These are phyloP conservation scores for Leccinum broughii DNA, from an alignment of 768 basidiomycete genomes.

Conservation along the genomic window DNA sequence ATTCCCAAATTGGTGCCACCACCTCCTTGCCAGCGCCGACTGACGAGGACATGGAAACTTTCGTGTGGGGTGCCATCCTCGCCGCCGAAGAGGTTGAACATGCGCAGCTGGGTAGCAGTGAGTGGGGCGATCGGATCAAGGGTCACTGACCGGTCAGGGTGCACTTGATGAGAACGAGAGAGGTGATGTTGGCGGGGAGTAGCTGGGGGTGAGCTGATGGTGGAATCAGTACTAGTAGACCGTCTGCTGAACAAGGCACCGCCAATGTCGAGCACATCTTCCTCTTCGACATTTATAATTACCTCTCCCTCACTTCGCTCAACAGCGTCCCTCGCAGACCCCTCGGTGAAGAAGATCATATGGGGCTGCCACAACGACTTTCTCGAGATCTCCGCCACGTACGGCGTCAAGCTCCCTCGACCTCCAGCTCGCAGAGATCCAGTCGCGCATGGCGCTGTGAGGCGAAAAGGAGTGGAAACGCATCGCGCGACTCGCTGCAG, in stretches of 20 bases:
- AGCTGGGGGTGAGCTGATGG: no score
- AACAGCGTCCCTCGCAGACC: constrained; percentile 17
- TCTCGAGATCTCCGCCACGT: constrained; percentile 34
- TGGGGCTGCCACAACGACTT: constrained; percentile 46
- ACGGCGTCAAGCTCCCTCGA: constrained; percentile 37
- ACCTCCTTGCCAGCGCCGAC: no score
- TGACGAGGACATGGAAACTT: no score
- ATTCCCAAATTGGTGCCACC: no score
- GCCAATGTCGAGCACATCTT: constrained; percentile 33
- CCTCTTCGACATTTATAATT: constrained; percentile 34
- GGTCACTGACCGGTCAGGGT: no score
- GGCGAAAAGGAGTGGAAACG: constrained; percentile 32
- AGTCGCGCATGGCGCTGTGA: constrained; percentile 25
- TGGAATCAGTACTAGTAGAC: no score
- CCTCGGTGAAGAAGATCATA: constrained; percentile 37
- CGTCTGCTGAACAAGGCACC: constrained; percentile 18
- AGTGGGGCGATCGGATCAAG: no score
- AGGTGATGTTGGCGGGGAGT: no score
- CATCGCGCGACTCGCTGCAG: constrained; percentile 24
- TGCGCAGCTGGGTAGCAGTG: no score
- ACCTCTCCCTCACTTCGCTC: constrained; percentile 13
- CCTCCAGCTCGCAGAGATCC: constrained; percentile 42
- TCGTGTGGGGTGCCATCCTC: no score
- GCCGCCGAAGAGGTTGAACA: no score
- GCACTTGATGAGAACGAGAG: no score